These are phyloP conservation scores for Apiosordaria backusii DNA, from an alignment of 495 filamentous ascomycete species.

Conservation along the genomic window DNA sequence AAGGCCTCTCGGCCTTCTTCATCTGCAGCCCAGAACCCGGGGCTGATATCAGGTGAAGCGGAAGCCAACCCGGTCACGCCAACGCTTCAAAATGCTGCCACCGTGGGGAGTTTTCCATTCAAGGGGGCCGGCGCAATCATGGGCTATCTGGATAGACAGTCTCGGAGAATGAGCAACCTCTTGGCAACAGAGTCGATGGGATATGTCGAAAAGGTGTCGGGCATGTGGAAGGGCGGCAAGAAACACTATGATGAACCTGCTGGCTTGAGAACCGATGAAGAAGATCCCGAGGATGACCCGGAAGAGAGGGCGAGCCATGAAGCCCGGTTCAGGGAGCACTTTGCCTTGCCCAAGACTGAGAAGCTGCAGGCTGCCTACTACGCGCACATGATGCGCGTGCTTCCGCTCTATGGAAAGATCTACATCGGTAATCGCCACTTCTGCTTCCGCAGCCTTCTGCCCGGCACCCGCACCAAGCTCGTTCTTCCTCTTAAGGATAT, in stretches of 20 bases:
- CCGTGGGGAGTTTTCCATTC: slow-evolving; percentile 73
- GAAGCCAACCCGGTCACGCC: slow-evolving; percentile 44
- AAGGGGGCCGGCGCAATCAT: slow-evolving; percentile 84
- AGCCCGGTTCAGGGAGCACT: slow-evolving; percentile 83
- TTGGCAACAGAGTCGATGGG: slow-evolving; percentile 93
- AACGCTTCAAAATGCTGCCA: slow-evolving; percentile 67
- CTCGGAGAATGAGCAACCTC: slow-evolving; percentile 76
- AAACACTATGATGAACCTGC: slow-evolving; percentile 81
- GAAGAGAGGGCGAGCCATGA: slow-evolving; percentile 58
- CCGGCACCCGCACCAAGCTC: slow-evolving; percentile 88
- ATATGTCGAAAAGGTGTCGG: slow-evolving; percentile 94
- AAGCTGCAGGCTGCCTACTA: slow-evolving; percentile 89
- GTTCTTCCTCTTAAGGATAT: slow-evolving; percentile 89
- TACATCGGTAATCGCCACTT: slow-evolving; percentile 89
- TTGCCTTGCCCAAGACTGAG: slow-evolving; percentile 79
- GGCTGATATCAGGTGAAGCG: slow-evolving; percentile 26
- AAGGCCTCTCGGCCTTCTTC: background rate
- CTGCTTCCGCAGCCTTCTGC: slow-evolving; percentile 89
- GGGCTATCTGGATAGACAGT: slow-evolving; percentile 70
- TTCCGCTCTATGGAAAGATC: slow-evolving; percentile 95
- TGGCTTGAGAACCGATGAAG: slow-evolving; percentile 61
- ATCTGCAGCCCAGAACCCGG: background rate
- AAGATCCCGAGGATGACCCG: slow-evolving; percentile 56
- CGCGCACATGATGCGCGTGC: slow-evolving; percentile 77
- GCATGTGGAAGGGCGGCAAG: slow-evolving; percentile 91